Evolutionary conservation across 495 filamentous ascomycete genomes (phyloP).

Genomic region (Niebla homalea): DNA sequence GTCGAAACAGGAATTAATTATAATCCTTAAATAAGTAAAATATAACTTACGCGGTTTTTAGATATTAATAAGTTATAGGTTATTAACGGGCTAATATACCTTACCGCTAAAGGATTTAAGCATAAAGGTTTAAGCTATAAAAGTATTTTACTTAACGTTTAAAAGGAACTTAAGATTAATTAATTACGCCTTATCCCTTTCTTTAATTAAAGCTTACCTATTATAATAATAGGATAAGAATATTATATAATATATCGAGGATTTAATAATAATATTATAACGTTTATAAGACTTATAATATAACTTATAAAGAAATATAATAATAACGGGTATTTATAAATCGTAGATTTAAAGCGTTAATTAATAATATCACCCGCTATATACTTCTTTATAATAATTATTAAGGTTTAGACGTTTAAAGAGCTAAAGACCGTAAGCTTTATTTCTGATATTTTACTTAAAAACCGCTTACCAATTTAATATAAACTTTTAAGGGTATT

Average conservation of each 20-base stretch:
- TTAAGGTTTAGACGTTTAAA: not conserved
- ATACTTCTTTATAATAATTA: not conserved
- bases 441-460: not conserved
- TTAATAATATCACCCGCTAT: not conserved
- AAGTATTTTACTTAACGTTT: not conserved
- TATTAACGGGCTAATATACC: not conserved
- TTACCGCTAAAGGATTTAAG: not conserved
- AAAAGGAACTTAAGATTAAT: not conserved
- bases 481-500: not conserved
- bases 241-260: not conserved
- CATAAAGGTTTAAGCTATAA: not conserved
- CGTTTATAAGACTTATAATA: too few relatives aligned
- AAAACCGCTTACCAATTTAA: not conserved
- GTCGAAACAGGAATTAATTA: too few relatives aligned
- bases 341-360: too few relatives aligned
- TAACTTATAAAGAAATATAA: too few relatives aligned
- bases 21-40: too few relatives aligned
- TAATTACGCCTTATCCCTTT: not conserved
- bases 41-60: not conserved
- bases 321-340: too few relatives aligned
- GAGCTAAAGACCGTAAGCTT: not conserved
- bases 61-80: not conserved
- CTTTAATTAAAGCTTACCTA: not conserved
- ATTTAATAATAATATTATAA: not conserved
- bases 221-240: not conserved